Conservation (phyloP, 352 stramenopile genomes). For the Pythium phragmitis region DNA sequence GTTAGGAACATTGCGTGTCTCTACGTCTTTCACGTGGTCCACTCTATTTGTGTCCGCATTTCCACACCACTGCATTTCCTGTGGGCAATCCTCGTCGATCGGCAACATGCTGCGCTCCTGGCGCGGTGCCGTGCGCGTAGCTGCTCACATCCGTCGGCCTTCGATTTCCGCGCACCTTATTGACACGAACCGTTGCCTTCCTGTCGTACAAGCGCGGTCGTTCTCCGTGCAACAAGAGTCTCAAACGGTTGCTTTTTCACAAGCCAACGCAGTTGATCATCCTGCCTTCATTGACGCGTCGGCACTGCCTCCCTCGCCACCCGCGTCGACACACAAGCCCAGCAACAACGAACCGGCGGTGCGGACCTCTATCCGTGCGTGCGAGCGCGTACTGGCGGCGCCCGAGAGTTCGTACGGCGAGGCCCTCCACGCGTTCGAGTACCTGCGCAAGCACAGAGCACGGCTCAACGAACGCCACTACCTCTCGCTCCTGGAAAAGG, state of each 20-base stretch:
- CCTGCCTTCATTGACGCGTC: neutral
- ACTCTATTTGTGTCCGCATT: neutral
- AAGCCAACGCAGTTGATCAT: neutral
- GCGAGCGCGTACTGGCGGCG: conserved; percentile 13
- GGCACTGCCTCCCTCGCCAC: neutral
- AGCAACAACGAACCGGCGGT: neutral
- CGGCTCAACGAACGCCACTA: conserved; percentile 43
- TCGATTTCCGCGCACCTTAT: no score
- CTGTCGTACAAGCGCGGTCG: conserved; percentile 8
- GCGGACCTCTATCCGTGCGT: neutral
- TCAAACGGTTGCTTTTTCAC: neutral
- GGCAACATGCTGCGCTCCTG: conserved; percentile 1
- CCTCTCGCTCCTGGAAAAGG: conserved; percentile 66
- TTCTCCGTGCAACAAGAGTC: conserved; percentile 15
- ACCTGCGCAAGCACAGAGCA: conserved; percentile 19
- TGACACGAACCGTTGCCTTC: neutral
- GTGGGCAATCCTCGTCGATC: neutral
- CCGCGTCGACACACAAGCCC: neutral
- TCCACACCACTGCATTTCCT: conserved; percentile 5
- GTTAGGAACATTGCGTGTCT: conserved; percentile 6
- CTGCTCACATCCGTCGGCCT: neutral
- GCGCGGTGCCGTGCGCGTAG: conserved; percentile 3
- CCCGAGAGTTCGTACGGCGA: conserved; percentile 24
- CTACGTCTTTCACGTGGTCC: neutral
- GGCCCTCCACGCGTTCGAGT: conserved; percentile 38